These are phyloP conservation scores for Coemansia sp. DNA, from an alignment of 192 early-diverging fungal species.

Conservation along the genomic window DNA sequence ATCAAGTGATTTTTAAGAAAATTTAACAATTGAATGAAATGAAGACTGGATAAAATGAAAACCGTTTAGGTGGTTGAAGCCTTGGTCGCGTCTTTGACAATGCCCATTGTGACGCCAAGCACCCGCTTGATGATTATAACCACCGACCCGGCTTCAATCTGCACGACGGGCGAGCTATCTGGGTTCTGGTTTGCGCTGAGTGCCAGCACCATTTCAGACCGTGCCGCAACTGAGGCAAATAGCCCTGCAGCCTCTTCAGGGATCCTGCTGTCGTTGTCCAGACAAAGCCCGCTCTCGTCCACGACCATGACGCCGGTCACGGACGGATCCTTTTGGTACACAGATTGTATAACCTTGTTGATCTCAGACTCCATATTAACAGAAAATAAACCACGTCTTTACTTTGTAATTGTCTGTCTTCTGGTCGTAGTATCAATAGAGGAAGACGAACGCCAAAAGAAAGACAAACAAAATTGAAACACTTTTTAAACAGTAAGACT, in stretches of 20 bases:
- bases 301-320: conserved; percentile 36
- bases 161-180: conserved; percentile 23
- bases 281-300: conserved; percentile 46
- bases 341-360: conserved; percentile 19
- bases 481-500: background rate
- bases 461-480: background rate
- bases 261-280: conserved; percentile 26
- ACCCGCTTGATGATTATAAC: conserved; percentile 25
- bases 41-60: background rate
- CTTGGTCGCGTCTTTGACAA: conserved; percentile 21
- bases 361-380: conserved; percentile 36
- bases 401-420: too few relatives aligned
- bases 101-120: conserved; percentile 24
- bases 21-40: background rate
- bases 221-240: conserved; percentile 32
- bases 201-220: conserved; percentile 6
- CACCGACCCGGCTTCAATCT: conserved; percentile 41
- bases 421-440: too few relatives aligned
- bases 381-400: too few relatives aligned
- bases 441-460: too few relatives aligned
- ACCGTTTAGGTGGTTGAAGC: background rate
- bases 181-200: background rate
- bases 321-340: conserved; percentile 27
- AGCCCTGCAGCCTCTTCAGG: conserved; percentile 43
- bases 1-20: background rate